phyloP scores from a whole-genome alignment of 2,329 filamentous ascomycete genomes.

The Plectosphaerella sp. region DNA sequence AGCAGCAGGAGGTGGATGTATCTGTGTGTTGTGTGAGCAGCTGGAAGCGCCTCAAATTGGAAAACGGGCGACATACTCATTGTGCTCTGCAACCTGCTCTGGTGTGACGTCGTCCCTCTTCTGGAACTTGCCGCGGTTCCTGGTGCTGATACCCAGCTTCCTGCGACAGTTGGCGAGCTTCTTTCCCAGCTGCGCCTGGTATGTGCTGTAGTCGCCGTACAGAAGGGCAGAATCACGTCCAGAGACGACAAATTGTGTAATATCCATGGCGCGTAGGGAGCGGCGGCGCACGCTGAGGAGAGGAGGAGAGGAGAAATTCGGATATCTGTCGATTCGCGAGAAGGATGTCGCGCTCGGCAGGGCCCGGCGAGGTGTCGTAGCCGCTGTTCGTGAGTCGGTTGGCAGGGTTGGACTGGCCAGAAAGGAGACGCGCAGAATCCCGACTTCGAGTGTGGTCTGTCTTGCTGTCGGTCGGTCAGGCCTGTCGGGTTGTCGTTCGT shows the following conservation, averaged over 20 bases:
- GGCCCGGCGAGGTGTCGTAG: too few relatives aligned
- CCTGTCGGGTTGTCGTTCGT: too few relatives aligned
- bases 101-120: conserved; percentile 67
- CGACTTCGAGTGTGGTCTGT: too few relatives aligned
- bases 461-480: too few relatives aligned
- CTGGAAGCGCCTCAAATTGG: neutral
- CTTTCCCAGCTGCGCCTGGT: conserved; percentile 74
- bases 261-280: conserved; percentile 62
- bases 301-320: too few relatives aligned
- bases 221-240: conserved; percentile 80
- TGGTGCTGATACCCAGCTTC: conserved; percentile 78
- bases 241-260: conserved; percentile 78
- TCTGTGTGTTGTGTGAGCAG: conserved; percentile 37
- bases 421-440: too few relatives aligned
- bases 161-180: conserved; percentile 79
- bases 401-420: too few relatives aligned
- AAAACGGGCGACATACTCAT: conserved; percentile 52
- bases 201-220: conserved; percentile 83
- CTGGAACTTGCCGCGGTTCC: conserved; percentile 81
- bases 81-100: conserved; percentile 68
- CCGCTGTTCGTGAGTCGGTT: too few relatives aligned
- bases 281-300: neutral
- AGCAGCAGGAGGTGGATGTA: conserved; percentile 77
- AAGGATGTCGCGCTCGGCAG: too few relatives aligned
- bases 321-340: too few relatives aligned